Conservation (phyloP, 257 asterid genomes). For the Lycium ferocissimum region DNA sequence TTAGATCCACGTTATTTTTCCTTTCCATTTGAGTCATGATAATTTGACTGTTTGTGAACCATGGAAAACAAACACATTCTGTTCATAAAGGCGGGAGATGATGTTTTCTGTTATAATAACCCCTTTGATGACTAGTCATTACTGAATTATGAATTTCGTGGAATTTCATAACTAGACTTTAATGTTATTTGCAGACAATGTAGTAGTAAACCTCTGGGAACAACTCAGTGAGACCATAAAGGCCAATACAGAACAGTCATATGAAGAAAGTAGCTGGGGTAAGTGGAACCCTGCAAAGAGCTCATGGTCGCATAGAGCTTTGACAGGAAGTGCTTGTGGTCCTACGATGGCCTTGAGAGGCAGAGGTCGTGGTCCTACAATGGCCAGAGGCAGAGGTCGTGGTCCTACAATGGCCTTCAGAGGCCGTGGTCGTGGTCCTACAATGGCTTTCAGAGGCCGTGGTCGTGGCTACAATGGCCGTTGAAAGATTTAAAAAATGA, state of each 20-base stretch:
- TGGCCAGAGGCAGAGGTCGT: slow-evolving; percentile 49
- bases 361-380: slow-evolving; percentile 58
- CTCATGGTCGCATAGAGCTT: slow-evolving; percentile 65
- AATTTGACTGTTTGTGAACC: neutral
- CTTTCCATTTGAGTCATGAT: neutral
- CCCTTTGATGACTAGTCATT: neutral
- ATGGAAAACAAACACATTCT: slow-evolving; percentile 6
- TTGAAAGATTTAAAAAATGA: slow-evolving; percentile 57
- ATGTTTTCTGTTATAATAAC: neutral
- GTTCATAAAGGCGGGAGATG: neutral
- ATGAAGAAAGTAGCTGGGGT: slow-evolving; percentile 49
- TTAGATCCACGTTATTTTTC: neutral
- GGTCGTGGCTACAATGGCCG: slow-evolving; percentile 70
- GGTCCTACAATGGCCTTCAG: slow-evolving; percentile 66
- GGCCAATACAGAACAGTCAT: slow-evolving; percentile 59
- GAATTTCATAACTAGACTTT: slow-evolving; percentile 18
- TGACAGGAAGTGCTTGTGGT: slow-evolving; percentile 46
- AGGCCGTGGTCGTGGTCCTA: slow-evolving; percentile 51
- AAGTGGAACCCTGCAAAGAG: slow-evolving; percentile 48
- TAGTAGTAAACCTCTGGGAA: slow-evolving; percentile 64
- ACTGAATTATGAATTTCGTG: neutral
- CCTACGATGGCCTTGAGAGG: slow-evolving; percentile 64
- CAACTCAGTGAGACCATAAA: slow-evolving; percentile 57
- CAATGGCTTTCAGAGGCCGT: slow-evolving; percentile 51
- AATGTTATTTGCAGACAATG: slow-evolving; percentile 46